Conservation (phyloP, 1,284 basidiomycete genomes). For the Peniophora sp. region DNA sequence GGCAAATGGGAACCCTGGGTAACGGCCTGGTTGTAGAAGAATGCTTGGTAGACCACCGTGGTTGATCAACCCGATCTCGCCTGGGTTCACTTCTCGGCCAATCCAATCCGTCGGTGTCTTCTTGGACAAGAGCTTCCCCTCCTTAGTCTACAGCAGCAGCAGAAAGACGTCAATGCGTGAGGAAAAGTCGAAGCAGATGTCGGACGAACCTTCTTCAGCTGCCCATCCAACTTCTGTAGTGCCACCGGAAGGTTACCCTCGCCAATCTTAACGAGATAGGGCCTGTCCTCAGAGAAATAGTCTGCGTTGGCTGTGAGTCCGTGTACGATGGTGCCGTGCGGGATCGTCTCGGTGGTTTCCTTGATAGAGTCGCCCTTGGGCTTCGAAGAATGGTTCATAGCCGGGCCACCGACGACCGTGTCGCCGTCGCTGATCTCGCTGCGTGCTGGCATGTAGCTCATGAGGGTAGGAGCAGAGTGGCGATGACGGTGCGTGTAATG, state of each 20-base stretch:
- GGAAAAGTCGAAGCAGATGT: background rate
- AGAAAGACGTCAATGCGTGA: background rate
- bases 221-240: constrained; percentile 53
- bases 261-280: constrained; percentile 62
- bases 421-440: background rate
- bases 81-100: constrained; percentile 60
- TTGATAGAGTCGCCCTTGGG: background rate
- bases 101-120: constrained; percentile 57
- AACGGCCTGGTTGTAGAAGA: constrained; percentile 62
- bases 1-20: constrained; percentile 64
- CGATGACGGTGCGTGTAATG: no score
- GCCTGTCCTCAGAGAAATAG: constrained; percentile 37
- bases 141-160: constrained; percentile 37
- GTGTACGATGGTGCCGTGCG: background rate
- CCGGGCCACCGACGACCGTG: background rate
- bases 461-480: no score
- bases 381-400: background rate
- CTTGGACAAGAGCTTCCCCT: constrained; percentile 35
- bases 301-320: constrained; percentile 14
- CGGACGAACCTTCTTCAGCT: constrained; percentile 42
- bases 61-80: constrained; percentile 61
- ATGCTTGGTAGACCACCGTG: constrained; percentile 74
- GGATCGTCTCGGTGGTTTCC: background rate
- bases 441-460: background rate
- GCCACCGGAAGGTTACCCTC: constrained; percentile 57